Percentiles rank a stretch among this genome's conserved stretches.
Evolutionary conservation across 73 alveolate genomes (phyloP).

Genomic region (Symbiodinium pilosum): DNA sequence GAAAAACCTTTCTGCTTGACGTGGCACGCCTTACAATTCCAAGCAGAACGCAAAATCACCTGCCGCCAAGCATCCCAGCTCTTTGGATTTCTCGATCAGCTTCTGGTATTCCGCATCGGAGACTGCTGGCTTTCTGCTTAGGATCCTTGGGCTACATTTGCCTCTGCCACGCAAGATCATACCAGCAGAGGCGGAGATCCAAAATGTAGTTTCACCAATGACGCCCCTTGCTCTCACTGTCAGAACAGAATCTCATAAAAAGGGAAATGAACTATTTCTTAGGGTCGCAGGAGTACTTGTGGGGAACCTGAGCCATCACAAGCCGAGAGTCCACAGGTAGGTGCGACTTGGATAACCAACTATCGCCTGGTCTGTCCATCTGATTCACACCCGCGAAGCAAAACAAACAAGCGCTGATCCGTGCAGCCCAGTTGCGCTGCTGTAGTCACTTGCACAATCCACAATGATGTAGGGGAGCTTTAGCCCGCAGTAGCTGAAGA

Average conservation of each 20-base stretch:
- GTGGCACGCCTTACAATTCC: too few relatives aligned
- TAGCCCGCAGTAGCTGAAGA: background rate
- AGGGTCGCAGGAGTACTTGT: too few relatives aligned
- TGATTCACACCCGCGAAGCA: background rate
- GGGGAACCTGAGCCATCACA: too few relatives aligned
- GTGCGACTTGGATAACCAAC: constrained; percentile 81
- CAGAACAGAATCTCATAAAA: too few relatives aligned
- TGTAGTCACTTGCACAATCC: constrained; percentile 70
- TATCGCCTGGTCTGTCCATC: constrained; percentile 18
- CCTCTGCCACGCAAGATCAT: too few relatives aligned
- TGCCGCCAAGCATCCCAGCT: constrained; percentile 27
- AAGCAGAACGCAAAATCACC: too few relatives aligned
- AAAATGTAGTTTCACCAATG: too few relatives aligned
- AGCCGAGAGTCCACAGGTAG: constrained; percentile 29
- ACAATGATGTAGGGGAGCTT: constrained; percentile 78
- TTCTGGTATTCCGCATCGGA: constrained; percentile 11
- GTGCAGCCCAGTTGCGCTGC: background rate
- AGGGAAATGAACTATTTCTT: too few relatives aligned
- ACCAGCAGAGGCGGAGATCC: too few relatives aligned
- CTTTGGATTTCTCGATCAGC: constrained; percentile 54
- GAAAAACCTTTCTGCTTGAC: too few relatives aligned
- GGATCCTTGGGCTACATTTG: background rate
- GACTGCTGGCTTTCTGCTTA: constrained; percentile 41
- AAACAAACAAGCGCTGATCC: too few relatives aligned
- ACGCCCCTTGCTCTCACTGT: too few relatives aligned